Evolutionary conservation across 2,329 filamentous ascomycete genomes (phyloP), one percentile per base, ranked within the genome.

Genomic region (Colletotrichum tanaceti): DNA sequence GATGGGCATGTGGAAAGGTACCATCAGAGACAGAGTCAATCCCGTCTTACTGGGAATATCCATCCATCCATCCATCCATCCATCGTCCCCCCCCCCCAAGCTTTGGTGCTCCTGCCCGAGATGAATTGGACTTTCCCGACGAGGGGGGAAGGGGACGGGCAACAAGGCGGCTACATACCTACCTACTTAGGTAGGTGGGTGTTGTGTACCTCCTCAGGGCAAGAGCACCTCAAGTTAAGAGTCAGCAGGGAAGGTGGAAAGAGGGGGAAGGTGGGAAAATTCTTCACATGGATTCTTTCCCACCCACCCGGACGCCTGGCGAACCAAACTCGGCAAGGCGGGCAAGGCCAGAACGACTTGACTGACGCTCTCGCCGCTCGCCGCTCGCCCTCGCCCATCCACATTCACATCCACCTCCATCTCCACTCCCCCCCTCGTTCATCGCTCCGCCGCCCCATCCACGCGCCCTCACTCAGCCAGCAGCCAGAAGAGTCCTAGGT

Each of bases 261-360:
- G 43, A 32, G 28, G 28, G 28, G 28, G 28, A 32, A 32, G 28
- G 28, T 9, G 43, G 55, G 39, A 68, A 68, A 60, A 50, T 59
- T 65, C 65, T 65, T 65, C 65, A 65, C 62, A 43, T 57, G 46
- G 38, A 65, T 68, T 68, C 61, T 62, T 55, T 60, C 65, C 54
- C 43, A 32, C 57, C n/a, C 44, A 28, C 28, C 57, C 43, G 44
- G 11, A 38, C 13, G 16, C 9, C 18, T 52, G 24, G 28, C 18
- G 20, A 47, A 6, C 20, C 20, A 49, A 20, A 18, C 46, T 14
- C 28, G 28, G 46, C 24, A 14, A 52, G 24, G 47, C 22, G 20
- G 5, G n/a, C 20, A 5, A 38, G 10, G 4, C 7, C 9, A 22
- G 6, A 46, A n/a, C n/a, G n/a, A 46, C 43, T 46, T 9, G 7